Percentiles rank a stretch among this genome's conserved stretches.
These are phyloP conservation scores for Clitopilus hobsonii DNA, from an alignment of 768 basidiomycete species.

Conservation along the genomic window DNA sequence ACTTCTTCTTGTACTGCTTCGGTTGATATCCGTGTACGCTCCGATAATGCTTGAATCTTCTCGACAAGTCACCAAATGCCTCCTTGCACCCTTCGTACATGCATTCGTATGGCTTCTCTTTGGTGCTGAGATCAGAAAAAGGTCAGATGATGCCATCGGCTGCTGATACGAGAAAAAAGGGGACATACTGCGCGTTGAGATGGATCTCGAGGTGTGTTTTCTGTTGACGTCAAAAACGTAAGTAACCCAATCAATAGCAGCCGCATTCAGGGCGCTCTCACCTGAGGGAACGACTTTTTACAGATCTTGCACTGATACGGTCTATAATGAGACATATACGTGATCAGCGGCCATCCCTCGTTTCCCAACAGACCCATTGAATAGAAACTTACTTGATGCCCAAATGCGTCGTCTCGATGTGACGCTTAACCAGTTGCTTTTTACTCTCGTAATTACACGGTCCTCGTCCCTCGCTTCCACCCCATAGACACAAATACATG, in stretches of 20 bases:
- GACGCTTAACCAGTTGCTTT: constrained; percentile 66
- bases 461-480: constrained; percentile 17
- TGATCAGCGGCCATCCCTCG: background rate
- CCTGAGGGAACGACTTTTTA: constrained; percentile 46
- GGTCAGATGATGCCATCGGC: background rate
- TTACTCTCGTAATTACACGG: constrained; percentile 25
- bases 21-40: constrained; percentile 47
- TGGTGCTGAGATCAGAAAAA: constrained; percentile 36
- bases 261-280: constrained; percentile 6
- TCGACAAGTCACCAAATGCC: constrained; percentile 60
- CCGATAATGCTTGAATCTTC: constrained; percentile 56
- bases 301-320: constrained; percentile 50
- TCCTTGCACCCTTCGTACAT: constrained; percentile 41
- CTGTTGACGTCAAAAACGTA: constrained; percentile 19
- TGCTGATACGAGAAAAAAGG: background rate
- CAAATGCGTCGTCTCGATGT: constrained; percentile 60
- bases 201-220: constrained; percentile 58
- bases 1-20: constrained; percentile 37
- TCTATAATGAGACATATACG: constrained; percentile 24
- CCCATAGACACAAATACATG: constrained; percentile 22
- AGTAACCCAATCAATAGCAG: background rate
- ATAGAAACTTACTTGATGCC: constrained; percentile 44
- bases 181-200: constrained; percentile 43
- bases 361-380: background rate
- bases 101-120: constrained; percentile 50